A percentile compares a stretch with the other conserved stretches of the same genome.
Evolutionary conservation across 176 grass and related monocot genomes (phyloP).

Genomic region (Oryza meridionalis): DNA sequence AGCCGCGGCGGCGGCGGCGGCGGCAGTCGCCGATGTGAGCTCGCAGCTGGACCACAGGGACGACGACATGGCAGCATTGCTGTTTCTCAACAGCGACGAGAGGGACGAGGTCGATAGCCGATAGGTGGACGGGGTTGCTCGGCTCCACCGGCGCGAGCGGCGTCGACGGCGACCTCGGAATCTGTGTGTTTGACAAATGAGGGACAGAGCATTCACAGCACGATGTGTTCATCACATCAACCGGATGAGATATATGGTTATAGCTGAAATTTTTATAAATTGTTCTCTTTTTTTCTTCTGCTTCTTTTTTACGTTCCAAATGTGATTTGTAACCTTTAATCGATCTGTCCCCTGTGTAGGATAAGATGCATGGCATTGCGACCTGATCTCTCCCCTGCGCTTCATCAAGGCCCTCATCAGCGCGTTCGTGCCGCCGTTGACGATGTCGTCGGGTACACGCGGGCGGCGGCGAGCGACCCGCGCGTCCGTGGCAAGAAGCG

Average conservation of each 20-base stretch:
- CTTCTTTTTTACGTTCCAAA: conserved; percentile 32
- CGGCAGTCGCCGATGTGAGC: not conserved
- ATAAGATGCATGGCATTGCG: conserved; percentile 50
- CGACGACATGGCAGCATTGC: conserved; percentile 55
- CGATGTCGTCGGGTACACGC: no score
- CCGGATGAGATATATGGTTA: conserved; percentile 46
- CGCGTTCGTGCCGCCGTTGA: no score
- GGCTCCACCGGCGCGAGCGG: conserved; percentile 32
- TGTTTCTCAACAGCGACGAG: conserved; percentile 58
- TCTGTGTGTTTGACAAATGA: conserved; percentile 62
- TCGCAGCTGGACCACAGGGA: conserved; percentile 45
- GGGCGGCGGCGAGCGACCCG: no score
- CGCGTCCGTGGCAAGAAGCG: no score
- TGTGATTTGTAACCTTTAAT: conserved; percentile 51
- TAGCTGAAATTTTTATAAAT: conserved; percentile 51
- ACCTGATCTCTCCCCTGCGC: no score
- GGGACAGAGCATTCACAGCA: not conserved
- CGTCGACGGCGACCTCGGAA: conserved; percentile 50
- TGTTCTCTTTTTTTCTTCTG: not conserved
- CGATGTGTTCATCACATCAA: not conserved
- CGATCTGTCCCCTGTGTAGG: conserved; percentile 37
- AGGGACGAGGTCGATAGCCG: conserved; percentile 56
- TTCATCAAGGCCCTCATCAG: no score
- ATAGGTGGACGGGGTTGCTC: conserved; percentile 51
- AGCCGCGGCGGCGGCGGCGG: not conserved